Conservation (phyloP, 2,329 filamentous ascomycete genomes). For the Aphanocladium album region DNA sequence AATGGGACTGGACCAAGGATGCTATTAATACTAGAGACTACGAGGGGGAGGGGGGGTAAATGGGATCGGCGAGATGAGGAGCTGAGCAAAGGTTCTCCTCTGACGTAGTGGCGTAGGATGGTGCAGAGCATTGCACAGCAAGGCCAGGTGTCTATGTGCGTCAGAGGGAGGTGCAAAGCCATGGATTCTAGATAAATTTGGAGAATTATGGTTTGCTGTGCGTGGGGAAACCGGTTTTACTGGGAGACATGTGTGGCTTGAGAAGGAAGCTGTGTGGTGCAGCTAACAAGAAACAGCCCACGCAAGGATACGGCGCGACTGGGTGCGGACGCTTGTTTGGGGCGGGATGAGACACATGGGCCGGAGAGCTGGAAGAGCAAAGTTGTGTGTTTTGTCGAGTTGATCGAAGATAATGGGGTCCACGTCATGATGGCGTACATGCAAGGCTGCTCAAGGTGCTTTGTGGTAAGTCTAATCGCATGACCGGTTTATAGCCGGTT, state of each 20-base stretch:
- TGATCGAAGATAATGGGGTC: neutral
- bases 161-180: neutral
- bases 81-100: neutral
- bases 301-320: too few species aligned
- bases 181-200: too few species aligned
- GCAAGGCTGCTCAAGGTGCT: neutral
- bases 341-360: neutral
- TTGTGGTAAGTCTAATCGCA: neutral
- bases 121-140: neutral
- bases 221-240: slow-evolving; percentile 7
- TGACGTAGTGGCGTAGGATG: slow-evolving; percentile 10
- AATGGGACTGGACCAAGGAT: neutral
- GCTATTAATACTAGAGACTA: slow-evolving; percentile 7
- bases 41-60: too few species aligned
- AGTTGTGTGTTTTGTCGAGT: neutral
- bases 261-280: too few species aligned
- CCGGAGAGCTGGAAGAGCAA: neutral
- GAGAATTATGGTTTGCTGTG: slow-evolving; percentile 1
- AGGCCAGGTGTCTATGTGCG: neutral
- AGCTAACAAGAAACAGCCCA: too few species aligned
- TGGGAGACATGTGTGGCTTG: neutral
- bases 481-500: neutral
- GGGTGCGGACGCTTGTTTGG: neutral
- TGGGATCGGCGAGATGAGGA: neutral
- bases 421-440: slow-evolving; percentile 9